Percentiles rank a stretch among this genome's conserved stretches.
Evolutionary conservation across 306 rosid genomes (phyloP).

Genomic region (Hippophae gyantsensis): DNA sequence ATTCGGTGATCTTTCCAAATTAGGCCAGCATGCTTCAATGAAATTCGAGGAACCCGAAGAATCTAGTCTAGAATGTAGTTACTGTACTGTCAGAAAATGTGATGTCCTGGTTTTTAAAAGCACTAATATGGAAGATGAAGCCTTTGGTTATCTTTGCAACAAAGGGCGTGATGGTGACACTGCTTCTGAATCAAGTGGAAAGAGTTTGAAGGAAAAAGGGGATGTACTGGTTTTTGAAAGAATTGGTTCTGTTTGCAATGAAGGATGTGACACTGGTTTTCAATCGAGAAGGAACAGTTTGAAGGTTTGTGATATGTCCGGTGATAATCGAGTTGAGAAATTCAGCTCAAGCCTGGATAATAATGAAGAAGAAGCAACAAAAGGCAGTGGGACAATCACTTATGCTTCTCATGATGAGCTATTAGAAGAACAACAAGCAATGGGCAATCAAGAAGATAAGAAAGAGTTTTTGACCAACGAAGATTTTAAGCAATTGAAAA

Average conservation of each 20-base stretch:
- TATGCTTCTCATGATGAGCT: conserved; percentile 18
- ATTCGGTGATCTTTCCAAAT: too few relatives aligned
- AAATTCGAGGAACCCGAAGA: conserved; percentile 7
- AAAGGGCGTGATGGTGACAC: background rate
- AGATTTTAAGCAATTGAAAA: conserved; percentile 26
- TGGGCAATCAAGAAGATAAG: background rate
- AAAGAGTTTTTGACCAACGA: background rate
- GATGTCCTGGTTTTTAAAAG: conserved; percentile 4
- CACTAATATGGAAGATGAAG: background rate
- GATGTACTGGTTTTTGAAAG: background rate
- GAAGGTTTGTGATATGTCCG: background rate
- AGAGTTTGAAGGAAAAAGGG: conserved; percentile 7
- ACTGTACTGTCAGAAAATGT: background rate
- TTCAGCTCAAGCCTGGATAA: conserved; percentile 3
- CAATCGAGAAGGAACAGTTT: conserved; percentile 1
- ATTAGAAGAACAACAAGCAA: conserved; percentile 14
- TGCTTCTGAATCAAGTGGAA: conserved; percentile 11
- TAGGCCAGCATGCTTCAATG: background rate
- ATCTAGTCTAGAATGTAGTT: background rate
- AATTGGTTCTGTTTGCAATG: conserved; percentile 1
- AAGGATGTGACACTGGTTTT: conserved; percentile 1
- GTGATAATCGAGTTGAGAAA: background rate
- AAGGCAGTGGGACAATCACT: conserved; percentile 15
- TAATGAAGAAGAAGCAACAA: conserved; percentile 11
- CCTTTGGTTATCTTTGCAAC: background rate